Conservation (phyloP, 1,284 basidiomycete genomes). For the Lentinula novae-zelandiae region DNA sequence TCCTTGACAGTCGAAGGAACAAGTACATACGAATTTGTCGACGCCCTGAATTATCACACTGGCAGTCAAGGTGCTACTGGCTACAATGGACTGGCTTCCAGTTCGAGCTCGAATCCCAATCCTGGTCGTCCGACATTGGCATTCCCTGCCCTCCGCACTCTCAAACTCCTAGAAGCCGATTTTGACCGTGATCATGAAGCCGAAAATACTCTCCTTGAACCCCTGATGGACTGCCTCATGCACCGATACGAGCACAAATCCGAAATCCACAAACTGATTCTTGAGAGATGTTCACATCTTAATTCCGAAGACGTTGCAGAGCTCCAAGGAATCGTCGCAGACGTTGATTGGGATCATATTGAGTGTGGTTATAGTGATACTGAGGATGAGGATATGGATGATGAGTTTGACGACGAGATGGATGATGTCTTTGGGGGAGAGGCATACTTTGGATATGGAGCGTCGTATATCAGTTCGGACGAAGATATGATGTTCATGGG, state of each 20-base stretch:
- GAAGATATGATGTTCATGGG: slow-evolving; percentile 9
- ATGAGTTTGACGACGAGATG: slow-evolving; percentile 3
- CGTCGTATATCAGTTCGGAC: not conserved
- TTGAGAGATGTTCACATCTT: slow-evolving; percentile 2
- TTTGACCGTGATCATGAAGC: slow-evolving; percentile 4
- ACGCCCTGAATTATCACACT: not conserved
- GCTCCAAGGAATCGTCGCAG: slow-evolving; percentile 7
- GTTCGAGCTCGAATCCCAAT: not conserved
- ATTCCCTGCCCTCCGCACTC: slow-evolving; percentile 11
- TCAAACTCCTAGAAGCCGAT: slow-evolving; percentile 8
- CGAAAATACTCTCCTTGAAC: not conserved
- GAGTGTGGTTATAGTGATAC: slow-evolving; percentile 8
- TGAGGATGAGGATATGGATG: slow-evolving; percentile 5
- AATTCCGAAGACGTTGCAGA: not conserved
- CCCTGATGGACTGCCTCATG: slow-evolving; percentile 11
- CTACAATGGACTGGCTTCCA: too few relatives aligned
- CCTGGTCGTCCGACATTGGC: not conserved
- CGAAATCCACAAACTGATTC: slow-evolving; percentile 3
- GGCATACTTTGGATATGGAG: slow-evolving; percentile 2
- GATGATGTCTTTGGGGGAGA: not conserved
- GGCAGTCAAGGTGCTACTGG: not conserved
- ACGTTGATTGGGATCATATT: slow-evolving; percentile 8
- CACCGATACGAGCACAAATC: slow-evolving; percentile 4
- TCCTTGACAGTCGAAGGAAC: slow-evolving; percentile 6
- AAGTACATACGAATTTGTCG: slow-evolving; percentile 5